These are phyloP conservation scores for Balamuthia mandrillaris DNA, from an alignment of 208 protist genomes.

Conservation along the genomic window DNA sequence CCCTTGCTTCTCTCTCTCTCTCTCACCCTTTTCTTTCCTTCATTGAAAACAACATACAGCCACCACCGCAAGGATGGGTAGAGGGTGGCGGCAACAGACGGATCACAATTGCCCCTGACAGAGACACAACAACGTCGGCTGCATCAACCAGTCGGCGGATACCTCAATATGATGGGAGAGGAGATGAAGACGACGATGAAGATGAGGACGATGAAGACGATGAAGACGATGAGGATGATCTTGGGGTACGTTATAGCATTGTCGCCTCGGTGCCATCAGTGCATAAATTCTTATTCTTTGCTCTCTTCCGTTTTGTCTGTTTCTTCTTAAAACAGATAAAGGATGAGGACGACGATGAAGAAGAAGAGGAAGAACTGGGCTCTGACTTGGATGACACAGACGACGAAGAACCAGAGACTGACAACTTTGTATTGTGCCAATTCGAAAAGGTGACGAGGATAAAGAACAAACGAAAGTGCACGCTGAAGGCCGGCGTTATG, in stretches of 20 bases:
- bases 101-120: too few species aligned
- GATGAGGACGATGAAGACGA: too few species aligned
- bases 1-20: too few species aligned
- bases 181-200: not conserved
- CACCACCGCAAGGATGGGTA: too few species aligned
- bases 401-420: slow-evolving; percentile 54
- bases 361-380: slow-evolving; percentile 45
- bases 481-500: slow-evolving; percentile 63
- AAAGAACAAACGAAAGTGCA: slow-evolving; percentile 64
- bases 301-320: too few species aligned
- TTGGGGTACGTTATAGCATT: not conserved
- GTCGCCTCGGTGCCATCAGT: not conserved
- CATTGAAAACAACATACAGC: too few species aligned
- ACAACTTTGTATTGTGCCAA: slow-evolving; percentile 61
- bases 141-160: too few species aligned
- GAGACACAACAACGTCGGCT: too few species aligned
- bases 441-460: slow-evolving; percentile 63
- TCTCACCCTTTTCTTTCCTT: too few species aligned
- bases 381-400: slow-evolving; percentile 61
- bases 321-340: not conserved
- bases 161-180: slow-evolving; percentile 22
- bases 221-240: slow-evolving; percentile 40
- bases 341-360: slow-evolving; percentile 41
- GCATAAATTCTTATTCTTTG: too few species aligned
- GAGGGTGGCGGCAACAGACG: too few species aligned